A percentile compares a stretch with the other conserved stretches of the same genome.
Conservation (phyloP, 2,329 filamentous ascomycete species). For the Trichoderma koningiopsis region DNA sequence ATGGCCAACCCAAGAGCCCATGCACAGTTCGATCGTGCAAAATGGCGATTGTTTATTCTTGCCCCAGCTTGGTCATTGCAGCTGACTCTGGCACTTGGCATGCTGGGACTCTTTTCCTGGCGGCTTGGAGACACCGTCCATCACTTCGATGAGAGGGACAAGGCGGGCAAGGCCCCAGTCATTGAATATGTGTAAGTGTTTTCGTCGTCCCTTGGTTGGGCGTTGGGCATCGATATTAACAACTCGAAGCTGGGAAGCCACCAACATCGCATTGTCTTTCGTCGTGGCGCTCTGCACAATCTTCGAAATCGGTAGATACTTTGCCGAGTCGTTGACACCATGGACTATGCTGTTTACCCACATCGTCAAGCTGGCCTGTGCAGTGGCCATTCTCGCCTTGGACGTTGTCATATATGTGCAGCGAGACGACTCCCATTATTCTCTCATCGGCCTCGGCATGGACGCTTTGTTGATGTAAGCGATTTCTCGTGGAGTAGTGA, state of each 20-base stretch:
- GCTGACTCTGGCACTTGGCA: slow-evolving; percentile 46
- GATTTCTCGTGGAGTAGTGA: neutral
- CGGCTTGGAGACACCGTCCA: slow-evolving; percentile 52
- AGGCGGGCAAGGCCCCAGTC: slow-evolving; percentile 43
- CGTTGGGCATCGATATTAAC: neutral
- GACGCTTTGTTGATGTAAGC: slow-evolving; percentile 54
- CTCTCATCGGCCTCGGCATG: slow-evolving; percentile 51
- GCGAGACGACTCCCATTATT: slow-evolving; percentile 50
- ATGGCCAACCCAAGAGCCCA: slow-evolving; percentile 52
- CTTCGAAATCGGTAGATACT: slow-evolving; percentile 50
- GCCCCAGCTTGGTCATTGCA: slow-evolving; percentile 55
- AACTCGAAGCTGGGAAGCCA: slow-evolving; percentile 53
- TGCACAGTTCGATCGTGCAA: slow-evolving; percentile 54
- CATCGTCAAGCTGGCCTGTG: slow-evolving; percentile 52
- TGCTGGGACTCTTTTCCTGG: slow-evolving; percentile 57
- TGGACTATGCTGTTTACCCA: slow-evolving; percentile 57
- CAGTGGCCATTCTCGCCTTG: slow-evolving; percentile 50
- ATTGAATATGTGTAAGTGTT: slow-evolving; percentile 55
- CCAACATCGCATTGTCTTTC: slow-evolving; percentile 54
- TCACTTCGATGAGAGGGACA: slow-evolving; percentile 45
- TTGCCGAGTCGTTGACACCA: slow-evolving; percentile 55
- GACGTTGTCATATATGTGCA: slow-evolving; percentile 55
- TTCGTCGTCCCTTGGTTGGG: neutral
- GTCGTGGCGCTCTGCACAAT: slow-evolving; percentile 50
- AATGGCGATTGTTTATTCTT: slow-evolving; percentile 53